Evolutionary conservation across 371 early-diverging fungal genomes (phyloP), one percentile per base, ranked within the genome.

Genomic region (Mucor velutinosus): DNA sequence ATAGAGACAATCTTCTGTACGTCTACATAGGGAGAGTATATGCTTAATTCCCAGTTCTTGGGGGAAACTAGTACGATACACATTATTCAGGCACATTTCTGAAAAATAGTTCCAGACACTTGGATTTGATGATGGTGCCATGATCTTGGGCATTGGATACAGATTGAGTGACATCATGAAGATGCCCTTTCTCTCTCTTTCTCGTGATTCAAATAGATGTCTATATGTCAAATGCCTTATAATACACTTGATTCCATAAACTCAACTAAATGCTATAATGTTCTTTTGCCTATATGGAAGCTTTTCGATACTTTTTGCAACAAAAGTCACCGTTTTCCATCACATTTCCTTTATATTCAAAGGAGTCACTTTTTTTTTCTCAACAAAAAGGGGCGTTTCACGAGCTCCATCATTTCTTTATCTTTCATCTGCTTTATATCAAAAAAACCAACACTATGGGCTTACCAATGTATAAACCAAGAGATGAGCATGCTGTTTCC

Each of bases 331-430:
- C 45, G 45, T 45, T 45, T 37, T 45, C 45, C 19, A 45, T 19
- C 19, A 7, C 45, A n/a, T 45, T 45, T 45, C n/a, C 45, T 45
- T 8, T 19, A 25, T 12, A 37, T 37, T 23, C 51, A 51, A 25
- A 19, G 51, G 51, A 51, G 51, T 51, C 51, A 51, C 51, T 51
- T 51, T 51, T 51, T 37, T 37, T 37, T 37, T 37, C 35, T 35
- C 37, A 11, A 23, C 51, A 51, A 51, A 49, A 51, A 51, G 51
- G 45, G 51, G 51, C 51, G 51, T 51, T 51, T 25, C 51, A 51
- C 51, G 51, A 51, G 51, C 25, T 51, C 12, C 21, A 51, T 0
- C 51, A 23, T 51, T 51, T 23, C 23, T 51, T 25, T 51, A 25
- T 51, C 23, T 51, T 23, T 25, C 21, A 51, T 51, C 51, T 7